phyloP scores from a whole-genome alignment of 2,329 filamentous ascomycete genomes.

The Aspergillaceae sp. region DNA sequence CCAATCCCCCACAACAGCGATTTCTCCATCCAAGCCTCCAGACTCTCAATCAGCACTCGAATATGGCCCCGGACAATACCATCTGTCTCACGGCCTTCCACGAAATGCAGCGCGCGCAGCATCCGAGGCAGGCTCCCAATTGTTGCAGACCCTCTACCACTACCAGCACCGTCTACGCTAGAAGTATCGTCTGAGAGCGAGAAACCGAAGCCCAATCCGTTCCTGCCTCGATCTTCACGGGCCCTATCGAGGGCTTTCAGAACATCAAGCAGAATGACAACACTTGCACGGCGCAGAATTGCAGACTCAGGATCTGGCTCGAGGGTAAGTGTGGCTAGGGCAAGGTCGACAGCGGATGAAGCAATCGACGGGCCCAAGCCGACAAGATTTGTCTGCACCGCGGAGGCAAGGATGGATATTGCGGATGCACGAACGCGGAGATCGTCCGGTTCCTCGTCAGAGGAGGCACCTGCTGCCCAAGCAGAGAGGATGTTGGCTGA shows the following conservation, averaged over 20 bases:
- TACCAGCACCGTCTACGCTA: neutral
- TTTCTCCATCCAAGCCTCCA: slow-evolving; percentile 38
- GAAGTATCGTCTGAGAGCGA: slow-evolving; percentile 20
- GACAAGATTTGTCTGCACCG: slow-evolving; percentile 32
- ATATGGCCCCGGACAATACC: slow-evolving; percentile 33
- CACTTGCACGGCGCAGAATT: slow-evolving; percentile 35
- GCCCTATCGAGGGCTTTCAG: slow-evolving; percentile 32
- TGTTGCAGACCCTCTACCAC: slow-evolving; percentile 10
- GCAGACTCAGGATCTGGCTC: slow-evolving; percentile 30
- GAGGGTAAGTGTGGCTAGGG: slow-evolving; percentile 30
- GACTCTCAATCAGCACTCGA: slow-evolving; percentile 31
- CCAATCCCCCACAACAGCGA: slow-evolving; percentile 33
- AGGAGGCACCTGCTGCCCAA: slow-evolving; percentile 31
- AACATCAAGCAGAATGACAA: slow-evolving; percentile 32
- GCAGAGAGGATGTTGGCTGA: slow-evolving; percentile 32
- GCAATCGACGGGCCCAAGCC: slow-evolving; percentile 29
- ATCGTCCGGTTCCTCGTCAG: slow-evolving; percentile 35
- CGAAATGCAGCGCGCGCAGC: slow-evolving; percentile 27
- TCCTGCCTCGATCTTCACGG: slow-evolving; percentile 20
- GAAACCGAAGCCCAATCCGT: slow-evolving; percentile 33
- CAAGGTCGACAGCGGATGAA: slow-evolving; percentile 32
- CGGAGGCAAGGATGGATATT: slow-evolving; percentile 35
- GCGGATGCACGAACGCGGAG: slow-evolving; percentile 36
- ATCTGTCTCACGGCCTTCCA: slow-evolving; percentile 32
- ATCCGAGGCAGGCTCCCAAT: slow-evolving; percentile 34